Evolutionary conservation across 495 filamentous ascomycete genomes (phyloP).

Genomic region (Penicillium diatomitis): DNA sequence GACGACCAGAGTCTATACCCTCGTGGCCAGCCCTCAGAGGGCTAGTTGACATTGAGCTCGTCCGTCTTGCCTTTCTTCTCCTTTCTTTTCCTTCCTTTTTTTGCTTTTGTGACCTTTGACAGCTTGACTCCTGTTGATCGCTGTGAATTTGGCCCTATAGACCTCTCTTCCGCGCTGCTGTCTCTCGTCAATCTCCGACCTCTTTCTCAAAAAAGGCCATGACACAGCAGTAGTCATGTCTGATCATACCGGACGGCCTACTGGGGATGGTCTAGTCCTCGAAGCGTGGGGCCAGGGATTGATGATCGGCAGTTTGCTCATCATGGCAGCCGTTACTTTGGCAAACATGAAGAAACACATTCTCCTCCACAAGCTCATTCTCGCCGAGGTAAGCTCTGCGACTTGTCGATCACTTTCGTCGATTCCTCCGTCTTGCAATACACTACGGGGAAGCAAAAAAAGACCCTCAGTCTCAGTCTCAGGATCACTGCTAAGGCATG

Average conservation of each 20-base stretch:
- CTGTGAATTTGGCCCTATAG: background rate
- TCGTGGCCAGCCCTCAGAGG: too few relatives aligned
- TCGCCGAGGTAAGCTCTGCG: conserved; percentile 28
- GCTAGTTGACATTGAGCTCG: background rate
- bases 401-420: background rate
- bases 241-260: conserved; percentile 16
- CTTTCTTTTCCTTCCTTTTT: background rate
- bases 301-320: conserved; percentile 38
- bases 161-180: too few relatives aligned
- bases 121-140: background rate
- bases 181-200: background rate
- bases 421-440: background rate
- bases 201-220: background rate
- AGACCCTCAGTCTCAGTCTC: too few relatives aligned
- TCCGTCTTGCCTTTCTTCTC: background rate
- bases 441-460: too few relatives aligned
- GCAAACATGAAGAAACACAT: conserved; percentile 34
- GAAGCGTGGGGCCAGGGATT: conserved; percentile 43
- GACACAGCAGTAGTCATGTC: conserved; percentile 8
- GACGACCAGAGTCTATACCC: too few relatives aligned
- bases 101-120: too few relatives aligned
- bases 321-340: conserved; percentile 36
- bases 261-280: conserved; percentile 29
- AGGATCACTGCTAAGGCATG: too few relatives aligned
- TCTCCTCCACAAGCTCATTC: conserved; percentile 38